A percentile compares a stretch with the other conserved stretches of the same genome.
These are phyloP conservation scores for Trichosphaerium sp. DNA, from an alignment of 78 protist genomes.

Conservation along the genomic window DNA sequence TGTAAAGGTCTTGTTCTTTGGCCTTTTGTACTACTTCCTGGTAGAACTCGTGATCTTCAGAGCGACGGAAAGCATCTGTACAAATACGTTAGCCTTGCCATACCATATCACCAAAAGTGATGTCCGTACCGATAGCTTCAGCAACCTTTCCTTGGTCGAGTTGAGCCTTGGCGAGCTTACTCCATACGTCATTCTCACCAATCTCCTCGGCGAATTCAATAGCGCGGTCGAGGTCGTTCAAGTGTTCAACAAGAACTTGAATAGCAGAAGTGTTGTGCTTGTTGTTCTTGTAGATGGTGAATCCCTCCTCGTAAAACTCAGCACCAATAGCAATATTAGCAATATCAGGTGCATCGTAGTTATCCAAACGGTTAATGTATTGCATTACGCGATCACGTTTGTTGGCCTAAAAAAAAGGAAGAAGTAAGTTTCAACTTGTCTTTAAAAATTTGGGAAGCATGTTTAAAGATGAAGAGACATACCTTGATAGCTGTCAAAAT, in stretches of 20 bases:
- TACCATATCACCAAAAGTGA: neutral
- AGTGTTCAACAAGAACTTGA: conserved; percentile 83
- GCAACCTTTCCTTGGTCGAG: conserved; percentile 54
- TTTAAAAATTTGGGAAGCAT: too few species aligned
- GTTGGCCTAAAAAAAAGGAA: too few species aligned
- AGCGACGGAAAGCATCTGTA: neutral
- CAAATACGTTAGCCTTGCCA: conserved; percentile 45
- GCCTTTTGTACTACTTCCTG: conserved; percentile 67
- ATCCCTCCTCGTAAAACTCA: conserved; percentile 96
- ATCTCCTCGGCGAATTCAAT: conserved; percentile 87
- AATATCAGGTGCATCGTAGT: conserved; percentile 93
- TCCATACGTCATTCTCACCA: conserved; percentile 84
- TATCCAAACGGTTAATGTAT: conserved; percentile 89
- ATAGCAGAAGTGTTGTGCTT: conserved; percentile 79
- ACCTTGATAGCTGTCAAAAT: conserved; percentile 97
- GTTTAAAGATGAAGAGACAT: too few species aligned
- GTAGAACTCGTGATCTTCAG: conserved; percentile 47
- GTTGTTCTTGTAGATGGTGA: conserved; percentile 91
- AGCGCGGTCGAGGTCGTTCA: conserved; percentile 82
- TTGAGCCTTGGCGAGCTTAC: conserved; percentile 87
- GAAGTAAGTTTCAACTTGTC: too few species aligned
- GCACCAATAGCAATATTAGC: conserved; percentile 83
- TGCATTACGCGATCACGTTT: conserved; percentile 80
- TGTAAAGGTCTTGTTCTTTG: conserved; percentile 32
- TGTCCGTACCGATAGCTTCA: conserved; percentile 52